A percentile compares a stretch with the other conserved stretches of the same genome.
These are phyloP conservation scores for Papilionanthe hybrid DNA, from an alignment of 116 monocot species.

Conservation along the genomic window DNA sequence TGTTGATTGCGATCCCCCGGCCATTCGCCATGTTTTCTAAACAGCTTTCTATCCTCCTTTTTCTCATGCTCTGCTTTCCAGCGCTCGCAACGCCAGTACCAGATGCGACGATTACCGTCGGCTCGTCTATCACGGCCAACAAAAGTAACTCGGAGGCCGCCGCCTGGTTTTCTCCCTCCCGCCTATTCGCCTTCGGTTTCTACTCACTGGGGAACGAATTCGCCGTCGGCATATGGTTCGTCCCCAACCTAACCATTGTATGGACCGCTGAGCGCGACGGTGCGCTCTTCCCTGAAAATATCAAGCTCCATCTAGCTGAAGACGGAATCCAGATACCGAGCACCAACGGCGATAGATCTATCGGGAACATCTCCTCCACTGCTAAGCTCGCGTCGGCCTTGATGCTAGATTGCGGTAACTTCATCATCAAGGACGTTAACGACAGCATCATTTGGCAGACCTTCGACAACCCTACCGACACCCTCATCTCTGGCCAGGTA, in stretches of 20 bases:
- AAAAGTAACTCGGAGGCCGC: background rate
- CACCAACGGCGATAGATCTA: conserved; percentile 5
- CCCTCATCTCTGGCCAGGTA: conserved; percentile 21
- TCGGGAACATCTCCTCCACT: conserved; percentile 1
- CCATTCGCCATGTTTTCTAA: background rate
- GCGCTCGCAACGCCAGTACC: background rate
- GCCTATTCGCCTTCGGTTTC: conserved; percentile 33
- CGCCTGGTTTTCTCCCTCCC: conserved; percentile 28
- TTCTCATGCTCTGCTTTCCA: background rate
- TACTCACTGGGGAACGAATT: conserved; percentile 13
- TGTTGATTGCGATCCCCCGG: background rate
- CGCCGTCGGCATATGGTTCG: conserved; percentile 25
- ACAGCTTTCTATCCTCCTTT: background rate
- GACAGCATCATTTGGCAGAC: conserved; percentile 18
- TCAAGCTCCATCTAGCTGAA: background rate
- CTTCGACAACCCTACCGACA: conserved; percentile 28
- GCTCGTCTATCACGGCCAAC: conserved; percentile 2
- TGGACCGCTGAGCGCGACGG: conserved; percentile 32
- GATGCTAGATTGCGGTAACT: conserved; percentile 33
- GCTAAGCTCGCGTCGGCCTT: background rate
- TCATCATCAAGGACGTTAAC: conserved; percentile 15
- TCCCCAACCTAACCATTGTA: conserved; percentile 4
- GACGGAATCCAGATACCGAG: conserved; percentile 14
- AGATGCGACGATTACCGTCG: conserved; percentile 1
- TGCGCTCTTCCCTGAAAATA: background rate